Evolutionary conservation across 768 basidiomycete genomes (phyloP), one percentile per base, ranked within the genome.

Genomic region (Tylopilus balloui): DNA sequence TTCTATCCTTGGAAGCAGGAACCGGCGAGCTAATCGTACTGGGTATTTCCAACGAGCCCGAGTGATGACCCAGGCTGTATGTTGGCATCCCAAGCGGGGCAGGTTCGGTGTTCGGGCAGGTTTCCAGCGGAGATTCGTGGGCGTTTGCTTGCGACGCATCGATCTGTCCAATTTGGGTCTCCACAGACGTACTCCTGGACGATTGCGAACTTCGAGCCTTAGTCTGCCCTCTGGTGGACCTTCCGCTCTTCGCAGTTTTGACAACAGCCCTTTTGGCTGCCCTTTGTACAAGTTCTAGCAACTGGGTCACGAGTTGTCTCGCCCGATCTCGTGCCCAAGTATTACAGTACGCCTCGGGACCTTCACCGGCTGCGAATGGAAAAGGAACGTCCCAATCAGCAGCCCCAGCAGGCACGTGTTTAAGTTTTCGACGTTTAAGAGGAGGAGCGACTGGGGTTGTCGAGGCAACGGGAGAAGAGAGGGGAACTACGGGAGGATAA

Each of bases 321-420:
- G 78, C 76, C 24, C 87, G 77, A 29, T 84, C 77, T 39, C 68
- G 74, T 52, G 81, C 78, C 88, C 88, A 89, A 23, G 71, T 81
- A 44, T 71, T 63, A 9, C 67, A 73, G 63, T 90, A 90, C n/a
- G 73, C 71, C 15, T 75, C 62, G 2, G 88, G 86, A 2, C 84
- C 88, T 55, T 91, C 83, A 24, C 86, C 88, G 41, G 74, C 34
- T 64, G 67, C 62, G 54, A 90, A 90, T 6, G 88, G 88, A 63
- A 83, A 90, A 0, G 88, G 88, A 0, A 90, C 78, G 56, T 89
- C 86, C 88, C 88, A 91, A 59, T 89, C 86, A 1, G 65, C 74
- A 1, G 88, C 88, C 11, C 88, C 88, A 19, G 88, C 88, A 28
- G 88, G 88, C 13, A 91, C 86, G 9, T 71, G 68, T 48, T 72